A percentile compares a stretch with the other conserved stretches of the same genome.
Conservation (phyloP, 768 basidiomycete species). For the Ramaria rubella region DNA sequence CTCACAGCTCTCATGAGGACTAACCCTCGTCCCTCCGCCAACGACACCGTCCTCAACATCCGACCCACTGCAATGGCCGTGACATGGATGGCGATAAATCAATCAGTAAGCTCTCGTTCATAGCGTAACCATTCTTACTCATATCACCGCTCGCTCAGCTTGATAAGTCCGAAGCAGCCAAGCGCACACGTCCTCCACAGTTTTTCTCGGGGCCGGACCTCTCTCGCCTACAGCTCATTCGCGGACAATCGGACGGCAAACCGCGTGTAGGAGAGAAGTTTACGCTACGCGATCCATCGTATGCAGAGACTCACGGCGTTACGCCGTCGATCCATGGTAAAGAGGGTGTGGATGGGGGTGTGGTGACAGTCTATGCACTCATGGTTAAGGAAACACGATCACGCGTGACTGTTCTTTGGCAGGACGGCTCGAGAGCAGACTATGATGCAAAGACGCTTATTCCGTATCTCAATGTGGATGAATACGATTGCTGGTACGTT, state of each 20-base stretch:
- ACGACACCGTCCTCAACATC: slow-evolving; percentile 64
- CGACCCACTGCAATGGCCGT: slow-evolving; percentile 75
- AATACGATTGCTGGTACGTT: slow-evolving; percentile 83
- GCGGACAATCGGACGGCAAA: slow-evolving; percentile 51
- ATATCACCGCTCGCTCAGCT: slow-evolving; percentile 39
- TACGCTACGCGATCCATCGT: slow-evolving; percentile 39
- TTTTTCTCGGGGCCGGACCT: slow-evolving; percentile 72
- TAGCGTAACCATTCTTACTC: neutral
- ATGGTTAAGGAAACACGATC: slow-evolving; percentile 68
- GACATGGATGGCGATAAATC: slow-evolving; percentile 84
- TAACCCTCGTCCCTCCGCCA: slow-evolving; percentile 31
- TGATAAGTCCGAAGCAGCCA: slow-evolving; percentile 46
- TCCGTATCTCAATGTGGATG: slow-evolving; percentile 82
- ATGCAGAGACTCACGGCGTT: slow-evolving; percentile 27
- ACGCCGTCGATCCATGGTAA: slow-evolving; percentile 58
- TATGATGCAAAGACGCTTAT: slow-evolving; percentile 59
- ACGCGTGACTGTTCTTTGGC: slow-evolving; percentile 75
- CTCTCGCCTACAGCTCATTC: slow-evolving; percentile 54
- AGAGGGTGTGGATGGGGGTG: slow-evolving; percentile 37
- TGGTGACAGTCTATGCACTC: slow-evolving; percentile 49
- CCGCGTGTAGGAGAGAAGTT: slow-evolving; percentile 73
- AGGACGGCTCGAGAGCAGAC: slow-evolving; percentile 67
- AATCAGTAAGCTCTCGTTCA: slow-evolving; percentile 47
- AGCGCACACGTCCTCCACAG: slow-evolving; percentile 56
- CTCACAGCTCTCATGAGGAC: slow-evolving; percentile 27